Base-by-base conservation (phyloP, 2,329 filamentous ascomycete genomes). In the Claviceps capensis region DNA sequence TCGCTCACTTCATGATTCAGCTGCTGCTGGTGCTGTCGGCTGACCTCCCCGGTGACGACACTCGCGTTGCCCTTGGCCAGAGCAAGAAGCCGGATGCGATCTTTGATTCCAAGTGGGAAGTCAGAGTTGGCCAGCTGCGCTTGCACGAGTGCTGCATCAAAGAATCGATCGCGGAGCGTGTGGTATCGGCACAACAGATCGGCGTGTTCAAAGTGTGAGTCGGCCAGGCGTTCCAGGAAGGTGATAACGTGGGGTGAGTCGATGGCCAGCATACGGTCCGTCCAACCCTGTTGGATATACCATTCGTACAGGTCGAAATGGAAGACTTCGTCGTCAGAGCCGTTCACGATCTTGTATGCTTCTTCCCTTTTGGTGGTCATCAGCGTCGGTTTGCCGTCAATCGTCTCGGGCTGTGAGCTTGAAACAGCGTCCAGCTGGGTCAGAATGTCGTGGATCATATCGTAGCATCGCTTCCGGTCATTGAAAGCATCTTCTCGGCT, bases 261-360 rank as follows among this genome's bases (percentile, higher is more conserved):
- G 49, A 93, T 88, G 38, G 85, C 82, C 37, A 98, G 78, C 30
- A 98, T 78, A 14, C 89, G 84, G 56, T 96, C 88, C 9, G 81
- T 85, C 82, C 87, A 90, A 17, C 86, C 85, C 64, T 90, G 83
- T 51, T 78, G 70, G 58, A 97, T 82, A 67, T 98, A 98, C 91
- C 93, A 98, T 62, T 96, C 90, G 65, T 96, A 98, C n/a, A 98
- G 76, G 61, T 88, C 88, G 55, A 88, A 94, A 65, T 97, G 85
- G 72, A 98, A 98, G 4, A 96, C 86, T 62, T 96, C 88, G 59
- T 98, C 93, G 14, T 84, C 79, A 0, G 91, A 95, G 53, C 78
- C 79, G 63, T 94, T 88, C 60, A 98, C 89, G 2, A 96, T 86
- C 45, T 83, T 80, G 67, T 97, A 95, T 0, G 93, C 91, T 69